Evolutionary conservation across 2,329 filamentous ascomycete genomes (phyloP).

Genomic region (Talaromyces sp.): DNA sequence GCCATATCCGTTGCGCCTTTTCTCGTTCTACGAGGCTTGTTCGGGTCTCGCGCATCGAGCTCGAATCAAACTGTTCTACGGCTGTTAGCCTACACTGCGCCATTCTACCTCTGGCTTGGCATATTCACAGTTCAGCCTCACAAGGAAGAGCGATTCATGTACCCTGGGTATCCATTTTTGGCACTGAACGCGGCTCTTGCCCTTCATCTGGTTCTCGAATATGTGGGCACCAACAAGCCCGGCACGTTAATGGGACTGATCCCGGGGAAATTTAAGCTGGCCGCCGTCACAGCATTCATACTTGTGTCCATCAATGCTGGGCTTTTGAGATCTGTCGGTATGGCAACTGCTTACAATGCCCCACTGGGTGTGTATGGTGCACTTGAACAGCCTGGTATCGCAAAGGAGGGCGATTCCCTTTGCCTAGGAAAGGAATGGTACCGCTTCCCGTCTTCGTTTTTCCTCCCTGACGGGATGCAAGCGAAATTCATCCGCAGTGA

Average conservation of each 20-base stretch:
- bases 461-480: conserved; percentile 74
- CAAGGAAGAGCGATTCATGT: conserved; percentile 99
- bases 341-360: conserved; percentile 77
- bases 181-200: conserved; percentile 82
- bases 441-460: conserved; percentile 89
- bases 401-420: conserved; percentile 61
- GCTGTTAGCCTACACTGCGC: conserved; percentile 70
- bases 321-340: conserved; percentile 66
- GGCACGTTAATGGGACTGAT: conserved; percentile 65
- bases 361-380: conserved; percentile 61
- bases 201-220: conserved; percentile 72
- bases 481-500: conserved; percentile 89
- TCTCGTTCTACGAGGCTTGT: conserved; percentile 65
- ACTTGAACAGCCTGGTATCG: conserved; percentile 46
- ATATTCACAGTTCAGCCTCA: conserved; percentile 93
- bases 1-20: conserved; percentile 71
- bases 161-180: conserved; percentile 86
- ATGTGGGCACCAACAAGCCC: conserved; percentile 66
- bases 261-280: conserved; percentile 68
- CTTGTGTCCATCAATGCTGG: conserved; percentile 62
- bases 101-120: conserved; percentile 89
- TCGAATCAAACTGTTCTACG: conserved; percentile 67
- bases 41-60: conserved; percentile 53
- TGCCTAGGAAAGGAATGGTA: conserved; percentile 99
- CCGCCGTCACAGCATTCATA: conserved; percentile 56